A percentile compares a stretch with the other conserved stretches of the same genome.
phyloP scores from a whole-genome alignment of 495 filamentous ascomycete species.

The Thermothielavioides terrestris region DNA sequence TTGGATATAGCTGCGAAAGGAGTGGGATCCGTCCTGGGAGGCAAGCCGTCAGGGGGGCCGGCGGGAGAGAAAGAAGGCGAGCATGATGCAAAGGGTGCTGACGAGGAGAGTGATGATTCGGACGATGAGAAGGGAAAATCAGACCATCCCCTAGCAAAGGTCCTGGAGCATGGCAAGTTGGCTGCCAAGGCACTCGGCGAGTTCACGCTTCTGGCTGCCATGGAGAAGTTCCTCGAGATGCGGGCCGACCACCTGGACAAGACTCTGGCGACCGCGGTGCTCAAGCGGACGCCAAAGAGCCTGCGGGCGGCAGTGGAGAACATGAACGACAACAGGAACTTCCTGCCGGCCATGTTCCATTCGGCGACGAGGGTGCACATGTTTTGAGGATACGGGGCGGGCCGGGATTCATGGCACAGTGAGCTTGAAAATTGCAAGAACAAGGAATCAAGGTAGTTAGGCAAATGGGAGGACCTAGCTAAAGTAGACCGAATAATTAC shows the following conservation, averaged over 20 bases:
- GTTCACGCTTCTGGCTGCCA: conserved; percentile 12
- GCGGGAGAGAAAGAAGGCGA: conserved; percentile 7
- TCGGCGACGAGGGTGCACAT: conserved; percentile 11
- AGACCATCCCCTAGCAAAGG: conserved; percentile 8
- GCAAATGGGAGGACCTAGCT: too few species aligned
- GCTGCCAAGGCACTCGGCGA: conserved; percentile 18
- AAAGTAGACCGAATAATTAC: too few species aligned
- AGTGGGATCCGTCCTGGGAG: not conserved
- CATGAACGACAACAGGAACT: conserved; percentile 30
- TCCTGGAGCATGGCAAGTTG: conserved; percentile 20
- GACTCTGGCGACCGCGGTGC: conserved; percentile 24
- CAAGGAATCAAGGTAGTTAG: too few species aligned
- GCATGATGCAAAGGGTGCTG: not conserved
- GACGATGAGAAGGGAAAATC: conserved; percentile 13
- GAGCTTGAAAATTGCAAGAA: too few species aligned
- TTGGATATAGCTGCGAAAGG: conserved; percentile 3
- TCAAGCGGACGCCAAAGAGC: conserved; percentile 28
- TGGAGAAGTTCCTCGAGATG: conserved; percentile 28
- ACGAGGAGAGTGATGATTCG: conserved; percentile 15
- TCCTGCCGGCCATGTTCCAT: conserved; percentile 25
- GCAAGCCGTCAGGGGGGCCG: not conserved
- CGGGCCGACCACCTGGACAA: conserved; percentile 25
- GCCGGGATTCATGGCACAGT: not conserved
- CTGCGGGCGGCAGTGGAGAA: conserved; percentile 29
- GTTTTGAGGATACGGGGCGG: not conserved